A percentile compares a stretch with the other conserved stretches of the same genome.
phyloP scores from a whole-genome alignment of 495 filamentous ascomycete species.

The Talaromyces stipitatus region DNA sequence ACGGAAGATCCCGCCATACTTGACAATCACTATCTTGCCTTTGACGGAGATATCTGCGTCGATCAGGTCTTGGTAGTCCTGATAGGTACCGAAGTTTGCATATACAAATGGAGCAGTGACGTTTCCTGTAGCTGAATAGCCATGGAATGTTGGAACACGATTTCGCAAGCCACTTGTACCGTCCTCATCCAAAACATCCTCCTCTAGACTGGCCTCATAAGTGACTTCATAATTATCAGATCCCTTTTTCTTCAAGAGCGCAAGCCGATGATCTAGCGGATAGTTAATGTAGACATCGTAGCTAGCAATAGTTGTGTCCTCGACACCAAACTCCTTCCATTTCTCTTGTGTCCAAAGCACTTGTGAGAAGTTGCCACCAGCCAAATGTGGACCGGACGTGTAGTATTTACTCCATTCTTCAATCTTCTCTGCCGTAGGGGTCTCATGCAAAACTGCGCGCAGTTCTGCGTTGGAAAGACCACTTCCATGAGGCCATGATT shows the following conservation, averaged over 20 bases:
- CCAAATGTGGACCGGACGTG: constrained; percentile 79
- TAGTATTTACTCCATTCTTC: constrained; percentile 88
- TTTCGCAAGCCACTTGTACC: constrained; percentile 62
- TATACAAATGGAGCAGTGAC: constrained; percentile 79
- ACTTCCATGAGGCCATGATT: constrained; percentile 37
- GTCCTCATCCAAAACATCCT: constrained; percentile 84
- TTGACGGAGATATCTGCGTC: constrained; percentile 65
- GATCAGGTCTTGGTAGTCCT: constrained; percentile 77
- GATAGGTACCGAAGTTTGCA: constrained; percentile 81
- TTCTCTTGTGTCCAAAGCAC: constrained; percentile 80
- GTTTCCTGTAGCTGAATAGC: constrained; percentile 87
- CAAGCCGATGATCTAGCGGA: constrained; percentile 69
- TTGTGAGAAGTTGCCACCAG: constrained; percentile 80
- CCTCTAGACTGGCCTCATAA: constrained; percentile 75
- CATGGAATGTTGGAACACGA: constrained; percentile 88
- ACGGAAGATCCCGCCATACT: constrained; percentile 82
- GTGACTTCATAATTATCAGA: constrained; percentile 40
- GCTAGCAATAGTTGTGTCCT: constrained; percentile 58
- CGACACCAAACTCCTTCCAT: constrained; percentile 79
- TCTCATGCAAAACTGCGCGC: constrained; percentile 59
- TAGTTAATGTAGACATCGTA: constrained; percentile 95
- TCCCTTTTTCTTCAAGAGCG: constrained; percentile 55
- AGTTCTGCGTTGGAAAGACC: constrained; percentile 60
- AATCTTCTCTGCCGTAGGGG: constrained; percentile 59
- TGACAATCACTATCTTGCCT: constrained; percentile 81